Conservation (phyloP, 2,329 filamentous ascomycete genomes). For the Esteya vermicola region DNA sequence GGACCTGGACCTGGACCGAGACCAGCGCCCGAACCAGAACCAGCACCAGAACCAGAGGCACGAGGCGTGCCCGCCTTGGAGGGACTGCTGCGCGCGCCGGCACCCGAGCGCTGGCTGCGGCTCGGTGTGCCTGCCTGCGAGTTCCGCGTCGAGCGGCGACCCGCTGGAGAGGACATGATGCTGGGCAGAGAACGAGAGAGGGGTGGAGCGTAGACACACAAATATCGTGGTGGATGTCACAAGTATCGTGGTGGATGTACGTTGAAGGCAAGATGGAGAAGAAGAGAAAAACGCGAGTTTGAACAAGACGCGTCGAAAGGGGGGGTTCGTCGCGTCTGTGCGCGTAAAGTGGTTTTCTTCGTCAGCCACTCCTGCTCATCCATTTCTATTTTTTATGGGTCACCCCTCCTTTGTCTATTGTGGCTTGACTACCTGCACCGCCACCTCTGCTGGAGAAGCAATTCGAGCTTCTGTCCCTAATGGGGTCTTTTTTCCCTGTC, state of each 20-base stretch:
- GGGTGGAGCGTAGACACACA: too few species aligned
- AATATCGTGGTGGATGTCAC: too few species aligned
- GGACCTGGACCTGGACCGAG: constrained; percentile 8
- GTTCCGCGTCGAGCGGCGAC: constrained; percentile 35
- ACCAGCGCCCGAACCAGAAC: too few species aligned
- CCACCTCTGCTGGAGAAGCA: neutral
- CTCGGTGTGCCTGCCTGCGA: constrained; percentile 37
- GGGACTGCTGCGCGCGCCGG: constrained; percentile 16
- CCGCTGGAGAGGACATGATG: constrained; percentile 46
- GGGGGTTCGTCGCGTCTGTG: constrained; percentile 12
- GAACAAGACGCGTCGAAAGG: constrained; percentile 12
- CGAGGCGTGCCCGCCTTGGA: constrained; percentile 10
- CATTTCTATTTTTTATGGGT: too few species aligned
- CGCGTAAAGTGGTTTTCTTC: constrained; percentile 27
- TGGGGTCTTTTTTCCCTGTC: too few species aligned
- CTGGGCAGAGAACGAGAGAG: neutral
- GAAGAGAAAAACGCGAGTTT: constrained; percentile 9
- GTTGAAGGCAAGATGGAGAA: too few species aligned
- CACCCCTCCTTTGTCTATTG: too few species aligned
- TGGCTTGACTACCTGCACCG: too few species aligned
- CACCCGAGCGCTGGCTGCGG: constrained; percentile 16
- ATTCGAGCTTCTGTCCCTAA: too few species aligned
- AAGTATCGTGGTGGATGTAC: too few species aligned
- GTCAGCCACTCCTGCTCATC: too few species aligned
- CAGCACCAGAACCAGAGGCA: neutral